Percentiles rank a stretch among this genome's conserved stretches.
These are phyloP conservation scores for Ceratocystis eucalypticola DNA, from an alignment of 2,329 filamentous ascomycete genomes.

Conservation along the genomic window DNA sequence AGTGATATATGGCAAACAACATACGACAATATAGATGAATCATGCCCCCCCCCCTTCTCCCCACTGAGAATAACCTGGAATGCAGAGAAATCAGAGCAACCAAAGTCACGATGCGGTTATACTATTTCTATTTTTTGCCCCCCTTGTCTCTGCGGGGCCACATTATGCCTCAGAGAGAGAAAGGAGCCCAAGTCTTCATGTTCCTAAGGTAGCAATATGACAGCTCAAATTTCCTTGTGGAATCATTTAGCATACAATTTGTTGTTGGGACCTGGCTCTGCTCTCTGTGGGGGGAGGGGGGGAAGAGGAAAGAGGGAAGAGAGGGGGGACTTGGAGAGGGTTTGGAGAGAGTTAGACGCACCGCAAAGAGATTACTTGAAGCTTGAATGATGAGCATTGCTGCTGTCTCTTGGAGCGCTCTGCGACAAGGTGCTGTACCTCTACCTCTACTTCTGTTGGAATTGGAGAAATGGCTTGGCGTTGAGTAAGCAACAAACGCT, in stretches of 20 bases:
- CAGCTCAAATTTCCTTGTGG: not conserved
- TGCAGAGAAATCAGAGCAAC: too few species aligned
- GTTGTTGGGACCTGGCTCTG: not conserved
- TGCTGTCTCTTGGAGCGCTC: too few species aligned
- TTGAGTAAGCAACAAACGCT: slow-evolving; percentile 4
- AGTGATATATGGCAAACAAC: not conserved
- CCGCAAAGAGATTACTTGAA: not conserved
- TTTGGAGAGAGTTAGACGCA: not conserved
- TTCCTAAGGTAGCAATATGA: not conserved
- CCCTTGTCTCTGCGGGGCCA: not conserved
- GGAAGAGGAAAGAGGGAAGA: not conserved
- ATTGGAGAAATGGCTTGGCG: slow-evolving; percentile 5
- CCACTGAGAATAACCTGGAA: too few species aligned
- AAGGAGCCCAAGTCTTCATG: not conserved
- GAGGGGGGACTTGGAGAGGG: not conserved
- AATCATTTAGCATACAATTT: not conserved
- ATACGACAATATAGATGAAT: not conserved
- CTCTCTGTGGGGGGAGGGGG: not conserved
- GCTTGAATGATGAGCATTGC: not conserved
- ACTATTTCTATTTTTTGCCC: not conserved
- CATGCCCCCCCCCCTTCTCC: not conserved
- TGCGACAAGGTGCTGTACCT: too few species aligned
- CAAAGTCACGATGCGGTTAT: not conserved
- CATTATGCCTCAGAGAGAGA: not conserved
- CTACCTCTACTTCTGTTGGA: not conserved